phyloP scores from a whole-genome alignment of 352 stramenopile species.

The Phytophthora lateralis region DNA sequence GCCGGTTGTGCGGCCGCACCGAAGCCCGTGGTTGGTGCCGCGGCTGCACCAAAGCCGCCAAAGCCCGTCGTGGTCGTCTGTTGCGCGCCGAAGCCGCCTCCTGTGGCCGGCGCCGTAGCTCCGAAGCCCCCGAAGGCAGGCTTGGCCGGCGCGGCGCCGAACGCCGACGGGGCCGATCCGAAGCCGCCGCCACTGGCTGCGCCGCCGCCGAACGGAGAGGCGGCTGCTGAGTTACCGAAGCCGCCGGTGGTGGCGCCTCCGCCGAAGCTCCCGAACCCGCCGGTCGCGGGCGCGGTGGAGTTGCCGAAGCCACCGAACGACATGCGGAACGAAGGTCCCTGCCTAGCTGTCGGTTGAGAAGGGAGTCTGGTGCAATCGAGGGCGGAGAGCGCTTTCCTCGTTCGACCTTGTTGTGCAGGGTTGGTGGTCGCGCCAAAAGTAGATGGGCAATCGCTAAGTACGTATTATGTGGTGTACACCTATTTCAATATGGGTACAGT shows the following conservation, averaged over 20 bases:
- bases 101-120: constrained; percentile 13
- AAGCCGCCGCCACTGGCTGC: constrained; percentile 29
- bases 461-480: constrained; percentile 23
- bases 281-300: constrained; percentile 39
- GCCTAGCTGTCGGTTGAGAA: constrained; percentile 5
- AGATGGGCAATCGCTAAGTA: constrained; percentile 4
- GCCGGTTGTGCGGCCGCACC: constrained; percentile 33
- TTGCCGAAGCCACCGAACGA: constrained; percentile 61
- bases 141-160: constrained; percentile 42
- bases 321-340: constrained; percentile 41
- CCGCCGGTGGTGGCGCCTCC: constrained; percentile 33
- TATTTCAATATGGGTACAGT: constrained; percentile 13
- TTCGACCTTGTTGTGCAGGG: constrained; percentile 27
- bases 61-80: constrained; percentile 41
- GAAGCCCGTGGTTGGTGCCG: constrained; percentile 41
- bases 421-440: constrained; percentile 21
- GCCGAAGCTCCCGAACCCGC: constrained; percentile 58
- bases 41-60: constrained; percentile 45
- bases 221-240: constrained; percentile 46
- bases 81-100: constrained; percentile 27
- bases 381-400: constrained; percentile 3
- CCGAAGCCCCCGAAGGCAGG: constrained; percentile 50
- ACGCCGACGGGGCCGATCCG: constrained; percentile 42
- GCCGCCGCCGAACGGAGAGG: constrained; percentile 58
- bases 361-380: constrained; percentile 8